Evolutionary conservation across 768 basidiomycete genomes (phyloP).

Genomic region (Lenzites betulinus): DNA sequence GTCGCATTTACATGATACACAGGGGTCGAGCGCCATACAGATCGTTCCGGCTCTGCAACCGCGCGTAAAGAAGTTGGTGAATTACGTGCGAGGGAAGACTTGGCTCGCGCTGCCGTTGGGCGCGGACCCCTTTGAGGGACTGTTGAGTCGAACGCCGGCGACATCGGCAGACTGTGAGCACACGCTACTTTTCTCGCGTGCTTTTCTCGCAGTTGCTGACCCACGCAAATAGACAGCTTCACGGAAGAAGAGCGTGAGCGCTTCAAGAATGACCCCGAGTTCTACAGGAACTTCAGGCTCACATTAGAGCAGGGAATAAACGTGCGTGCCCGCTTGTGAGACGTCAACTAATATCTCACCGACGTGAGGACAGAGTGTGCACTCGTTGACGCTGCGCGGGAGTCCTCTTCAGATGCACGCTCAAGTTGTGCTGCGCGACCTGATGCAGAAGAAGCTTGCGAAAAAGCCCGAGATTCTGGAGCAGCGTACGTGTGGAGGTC

Average conservation of each 20-base stretch:
- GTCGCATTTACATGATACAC: neutral
- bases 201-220: neutral
- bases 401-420: conserved; percentile 40
- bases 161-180: conserved; percentile 46
- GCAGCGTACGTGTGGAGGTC: conserved; percentile 38
- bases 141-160: conserved; percentile 38
- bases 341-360: conserved; percentile 27
- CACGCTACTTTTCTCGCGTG: neutral
- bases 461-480: conserved; percentile 65
- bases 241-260: conserved; percentile 49
- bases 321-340: conserved; percentile 34
- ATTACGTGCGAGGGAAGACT: conserved; percentile 61
- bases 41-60: conserved; percentile 60
- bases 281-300: conserved; percentile 51
- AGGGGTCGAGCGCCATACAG: conserved; percentile 68
- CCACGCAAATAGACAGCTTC: neutral
- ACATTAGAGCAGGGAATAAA: conserved; percentile 53
- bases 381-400: conserved; percentile 41
- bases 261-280: conserved; percentile 47
- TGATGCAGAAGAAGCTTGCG: conserved; percentile 52
- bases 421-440: conserved; percentile 39
- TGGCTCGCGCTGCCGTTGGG: conserved; percentile 55
- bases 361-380: conserved; percentile 31
- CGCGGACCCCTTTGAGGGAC: conserved; percentile 39
- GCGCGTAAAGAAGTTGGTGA: conserved; percentile 47